Evolutionary conservation across 1,284 basidiomycete genomes (phyloP).

Genomic region (Apiotrichum brassicae): DNA sequence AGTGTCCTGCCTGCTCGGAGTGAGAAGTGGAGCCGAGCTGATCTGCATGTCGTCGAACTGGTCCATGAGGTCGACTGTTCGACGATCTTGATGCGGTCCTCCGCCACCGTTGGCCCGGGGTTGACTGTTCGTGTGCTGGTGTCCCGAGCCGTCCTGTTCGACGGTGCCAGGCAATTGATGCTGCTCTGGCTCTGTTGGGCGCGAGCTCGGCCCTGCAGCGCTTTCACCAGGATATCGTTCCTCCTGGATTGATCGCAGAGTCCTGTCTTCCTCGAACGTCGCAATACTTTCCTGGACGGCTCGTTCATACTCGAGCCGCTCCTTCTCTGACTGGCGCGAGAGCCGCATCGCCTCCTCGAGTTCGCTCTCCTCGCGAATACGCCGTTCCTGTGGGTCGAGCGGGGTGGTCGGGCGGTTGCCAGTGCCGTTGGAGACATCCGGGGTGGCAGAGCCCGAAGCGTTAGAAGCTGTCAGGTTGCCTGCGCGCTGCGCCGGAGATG

Average conservation of each 20-base stretch:
- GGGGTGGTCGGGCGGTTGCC: slow-evolving; percentile 11
- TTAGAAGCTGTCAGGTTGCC: background rate
- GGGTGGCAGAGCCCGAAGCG: background rate
- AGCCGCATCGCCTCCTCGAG: slow-evolving; percentile 39
- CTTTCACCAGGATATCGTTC: background rate
- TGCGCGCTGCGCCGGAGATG: slow-evolving; percentile 3
- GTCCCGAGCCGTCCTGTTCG: no score
- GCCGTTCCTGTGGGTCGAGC: slow-evolving; percentile 22
- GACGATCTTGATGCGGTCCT: no score
- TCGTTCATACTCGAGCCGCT: slow-evolving; percentile 37
- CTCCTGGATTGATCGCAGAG: slow-evolving; percentile 1
- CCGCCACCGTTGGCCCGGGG: background rate
- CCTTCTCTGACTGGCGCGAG: slow-evolving; percentile 27
- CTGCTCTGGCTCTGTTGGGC: no score
- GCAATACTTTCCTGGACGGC: slow-evolving; percentile 35
- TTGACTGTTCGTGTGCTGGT: background rate
- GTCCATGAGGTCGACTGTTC: slow-evolving; percentile 13
- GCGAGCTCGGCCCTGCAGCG: background rate
- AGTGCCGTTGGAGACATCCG: background rate
- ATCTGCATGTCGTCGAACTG: slow-evolving; percentile 11
- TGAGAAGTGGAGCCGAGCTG: slow-evolving; percentile 1
- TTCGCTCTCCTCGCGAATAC: slow-evolving; percentile 37
- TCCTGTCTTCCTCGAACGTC: slow-evolving; percentile 23
- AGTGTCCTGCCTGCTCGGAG: no score
- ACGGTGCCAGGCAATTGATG: no score